Conservation (phyloP, 257 asterid genomes). For the Solanum okadae region DNA sequence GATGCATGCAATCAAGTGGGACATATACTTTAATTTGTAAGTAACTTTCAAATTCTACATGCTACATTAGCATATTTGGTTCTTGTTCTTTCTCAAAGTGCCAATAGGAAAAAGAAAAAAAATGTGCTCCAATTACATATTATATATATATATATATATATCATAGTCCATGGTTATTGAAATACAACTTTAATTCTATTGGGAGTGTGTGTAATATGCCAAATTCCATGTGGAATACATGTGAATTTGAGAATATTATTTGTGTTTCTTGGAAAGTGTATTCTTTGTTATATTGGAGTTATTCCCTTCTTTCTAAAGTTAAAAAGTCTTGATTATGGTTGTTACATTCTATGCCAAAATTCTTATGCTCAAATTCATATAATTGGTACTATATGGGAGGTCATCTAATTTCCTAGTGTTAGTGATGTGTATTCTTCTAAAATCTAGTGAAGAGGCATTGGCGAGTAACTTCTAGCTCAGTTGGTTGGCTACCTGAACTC, state of each 20-base stretch:
- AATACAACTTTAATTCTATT: not conserved
- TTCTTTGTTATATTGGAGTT: not conserved
- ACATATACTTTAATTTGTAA: not conserved
- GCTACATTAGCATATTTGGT: not conserved
- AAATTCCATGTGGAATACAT: slow-evolving; percentile 2
- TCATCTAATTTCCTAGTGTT: not conserved
- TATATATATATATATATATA: not conserved
- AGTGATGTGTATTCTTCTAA: not conserved
- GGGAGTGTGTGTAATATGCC: not conserved
- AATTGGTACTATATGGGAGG: not conserved
- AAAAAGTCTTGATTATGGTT: not conserved
- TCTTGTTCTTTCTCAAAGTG: not conserved
- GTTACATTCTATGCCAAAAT: not conserved
- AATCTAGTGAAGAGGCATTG: not conserved
- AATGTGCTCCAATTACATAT: not conserved
- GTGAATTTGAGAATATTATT: not conserved
- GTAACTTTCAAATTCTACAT: not conserved
- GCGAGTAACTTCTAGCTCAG: not conserved
- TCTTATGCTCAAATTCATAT: not conserved
- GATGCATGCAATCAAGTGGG: not conserved
- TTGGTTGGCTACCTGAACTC: not conserved
- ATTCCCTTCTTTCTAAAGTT: not conserved
- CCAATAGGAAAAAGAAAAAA: not conserved
- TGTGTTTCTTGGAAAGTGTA: not conserved
- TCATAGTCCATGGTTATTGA: not conserved